These are phyloP conservation scores for Cyberlindnera petersonii DNA, from an alignment of 805 yeast species.

Conservation along the genomic window DNA sequence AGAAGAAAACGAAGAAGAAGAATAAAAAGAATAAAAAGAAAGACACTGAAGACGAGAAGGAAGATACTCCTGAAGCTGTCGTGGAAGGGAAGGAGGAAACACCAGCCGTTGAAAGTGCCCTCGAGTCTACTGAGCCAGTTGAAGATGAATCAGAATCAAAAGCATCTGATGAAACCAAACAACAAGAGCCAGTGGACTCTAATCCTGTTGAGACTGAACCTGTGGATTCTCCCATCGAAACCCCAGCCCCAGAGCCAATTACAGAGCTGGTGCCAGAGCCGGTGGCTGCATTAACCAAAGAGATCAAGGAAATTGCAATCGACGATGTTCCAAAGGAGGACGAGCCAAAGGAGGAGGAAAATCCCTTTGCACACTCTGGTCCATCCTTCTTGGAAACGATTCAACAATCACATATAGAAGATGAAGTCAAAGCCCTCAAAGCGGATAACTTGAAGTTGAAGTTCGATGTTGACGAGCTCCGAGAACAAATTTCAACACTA, in stretches of 20 bases:
- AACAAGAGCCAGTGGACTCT: constrained; percentile 1
- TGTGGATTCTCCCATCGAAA: not conserved
- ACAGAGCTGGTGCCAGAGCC: constrained; percentile 1
- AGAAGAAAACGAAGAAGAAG: constrained; percentile 51
- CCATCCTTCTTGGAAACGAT: constrained; percentile 29
- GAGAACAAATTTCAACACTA: constrained; percentile 29
- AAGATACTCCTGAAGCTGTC: constrained; percentile 16
- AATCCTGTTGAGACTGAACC: not conserved
- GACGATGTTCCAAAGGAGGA: constrained; percentile 5
- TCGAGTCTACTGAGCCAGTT: too few species aligned
- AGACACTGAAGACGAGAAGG: constrained; percentile 21
- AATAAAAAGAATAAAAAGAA: constrained; percentile 32
- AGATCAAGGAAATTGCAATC: not conserved
- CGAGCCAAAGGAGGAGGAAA: not conserved
- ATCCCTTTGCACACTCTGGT: constrained; percentile 16
- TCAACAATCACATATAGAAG: constrained; percentile 17
- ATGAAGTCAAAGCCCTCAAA: constrained; percentile 28
- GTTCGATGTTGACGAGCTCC: constrained; percentile 21
- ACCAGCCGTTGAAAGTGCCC: too few species aligned
- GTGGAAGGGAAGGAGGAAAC: constrained; percentile 14
- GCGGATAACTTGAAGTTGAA: constrained; percentile 29
- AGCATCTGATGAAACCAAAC: not conserved
- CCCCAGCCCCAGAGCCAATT: not conserved
- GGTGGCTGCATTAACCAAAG: constrained; percentile 7
- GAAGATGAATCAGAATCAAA: constrained; percentile 2